These are phyloP conservation scores for Pichia exigua DNA, from an alignment of 805 yeast genomes.

Conservation along the genomic window DNA sequence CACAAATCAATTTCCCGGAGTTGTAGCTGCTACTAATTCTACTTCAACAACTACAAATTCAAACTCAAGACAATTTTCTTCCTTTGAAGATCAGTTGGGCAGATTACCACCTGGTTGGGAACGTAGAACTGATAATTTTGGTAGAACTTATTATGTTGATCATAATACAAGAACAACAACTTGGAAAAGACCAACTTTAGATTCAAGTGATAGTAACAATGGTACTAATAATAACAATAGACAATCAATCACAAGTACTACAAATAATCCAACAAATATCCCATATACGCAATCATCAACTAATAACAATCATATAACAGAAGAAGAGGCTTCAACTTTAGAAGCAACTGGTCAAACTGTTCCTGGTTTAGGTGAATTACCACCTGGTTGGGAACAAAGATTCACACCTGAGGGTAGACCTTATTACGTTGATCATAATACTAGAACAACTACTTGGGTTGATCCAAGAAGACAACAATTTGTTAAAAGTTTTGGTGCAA, in stretches of 20 bases:
- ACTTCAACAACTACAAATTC: slow-evolving; percentile 8
- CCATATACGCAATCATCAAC: slow-evolving; percentile 33
- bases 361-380: slow-evolving; percentile 92
- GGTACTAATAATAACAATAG: slow-evolving; percentile 15
- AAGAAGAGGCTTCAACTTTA: slow-evolving; percentile 36
- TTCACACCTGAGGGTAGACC: slow-evolving; percentile 98
- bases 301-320: slow-evolving; percentile 18
- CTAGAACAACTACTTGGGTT: slow-evolving; percentile 99
- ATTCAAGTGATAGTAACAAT: slow-evolving; percentile 50
- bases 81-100: slow-evolving; percentile 96
- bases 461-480: slow-evolving; percentile 99
- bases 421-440: slow-evolving; percentile 96
- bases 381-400: slow-evolving; percentile 99
- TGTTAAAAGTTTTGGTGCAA: slow-evolving; percentile 87
- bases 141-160: slow-evolving; percentile 96
- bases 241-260: slow-evolving; percentile 37
- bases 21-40: slow-evolving; percentile 20
- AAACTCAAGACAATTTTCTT: slow-evolving; percentile 61
- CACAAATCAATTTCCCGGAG: slow-evolving; percentile 21
- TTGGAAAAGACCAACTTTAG: slow-evolving; percentile 94
- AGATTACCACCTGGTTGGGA: slow-evolving; percentile 99
- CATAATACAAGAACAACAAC: slow-evolving; percentile 97
- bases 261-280: slow-evolving; percentile 32
- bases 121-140: slow-evolving; percentile 93
- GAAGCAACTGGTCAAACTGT: slow-evolving; percentile 84